Evolutionary conservation across 306 rosid genomes (phyloP), one percentile per base, ranked within the genome.

Genomic region (Vicia faba): DNA sequence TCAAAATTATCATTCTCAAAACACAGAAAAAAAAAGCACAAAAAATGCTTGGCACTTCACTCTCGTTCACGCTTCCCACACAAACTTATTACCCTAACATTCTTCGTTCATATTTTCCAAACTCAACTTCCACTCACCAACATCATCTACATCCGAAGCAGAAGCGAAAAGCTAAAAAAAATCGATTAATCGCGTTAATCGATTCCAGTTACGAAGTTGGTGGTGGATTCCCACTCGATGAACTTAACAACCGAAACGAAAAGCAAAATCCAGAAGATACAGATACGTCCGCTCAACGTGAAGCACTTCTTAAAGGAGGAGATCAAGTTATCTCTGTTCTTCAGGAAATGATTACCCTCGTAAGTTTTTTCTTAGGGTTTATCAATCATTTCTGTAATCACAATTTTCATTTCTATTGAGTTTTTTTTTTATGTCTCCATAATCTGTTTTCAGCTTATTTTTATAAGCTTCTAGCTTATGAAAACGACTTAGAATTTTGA

Each of bases 321-420:
- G 93, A 92, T n/a, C 98, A 92, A 65, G 96, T 92, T 61, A 81
- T 86, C 40, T 92, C 98, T 58, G 96, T 92, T 71, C 87, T 92
- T 14, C 69, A 92, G 64, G 96, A 89, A 76, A 87, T 89, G 83
- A 83, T 89, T 66, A 41, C 71, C 50, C 84, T 92, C 20, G 98
- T 92, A 53, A 68, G 91, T 19, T 50, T 4, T 18, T 18, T 50
- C 1, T 18, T 15, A 5, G 8, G 10, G 10, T n/a, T 48, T 49
- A 1, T 0, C 18, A 14, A 1, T 43, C 8, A 43, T 5, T 44
- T 44, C 6, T 7, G 3, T 15, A 15, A 15, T 15, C 0, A 7
- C 3, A 7, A 46, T 29, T 29, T 29, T 29, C 33, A 29, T 29
- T n/a, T n/a, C n/a, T n/a, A n/a, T n/a, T n/a, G n/a, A n/a, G n/a